phyloP scores from a whole-genome alignment of 768 basidiomycete species.

The Amanita rubescens region DNA sequence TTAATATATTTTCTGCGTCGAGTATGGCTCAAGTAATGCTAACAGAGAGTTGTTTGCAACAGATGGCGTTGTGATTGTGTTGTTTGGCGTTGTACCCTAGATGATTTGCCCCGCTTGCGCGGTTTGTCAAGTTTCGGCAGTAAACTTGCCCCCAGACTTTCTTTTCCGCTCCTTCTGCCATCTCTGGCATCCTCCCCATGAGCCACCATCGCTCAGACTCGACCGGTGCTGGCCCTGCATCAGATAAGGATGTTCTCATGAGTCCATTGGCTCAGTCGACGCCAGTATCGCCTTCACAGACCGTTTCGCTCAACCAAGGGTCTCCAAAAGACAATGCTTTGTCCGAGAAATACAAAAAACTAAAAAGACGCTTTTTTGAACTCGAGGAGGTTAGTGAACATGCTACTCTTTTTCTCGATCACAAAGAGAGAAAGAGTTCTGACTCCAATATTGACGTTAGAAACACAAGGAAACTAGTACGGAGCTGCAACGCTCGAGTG shows the following conservation, averaged over 20 bases:
- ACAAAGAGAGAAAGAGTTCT: constrained; percentile 20
- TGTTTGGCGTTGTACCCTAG: constrained; percentile 32
- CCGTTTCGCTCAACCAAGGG: constrained; percentile 16
- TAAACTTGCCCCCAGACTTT: constrained; percentile 19
- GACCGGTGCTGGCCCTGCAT: constrained; percentile 29
- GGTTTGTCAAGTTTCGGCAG: constrained; percentile 26
- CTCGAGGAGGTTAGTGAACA: constrained; percentile 56
- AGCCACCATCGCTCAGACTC: constrained; percentile 19
- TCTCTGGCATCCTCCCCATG: constrained; percentile 15
- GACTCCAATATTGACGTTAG: constrained; percentile 30
- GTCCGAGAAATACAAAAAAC: constrained; percentile 52
- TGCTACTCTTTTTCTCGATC: constrained; percentile 18
- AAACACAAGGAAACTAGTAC: constrained; percentile 51
- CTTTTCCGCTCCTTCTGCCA: constrained; percentile 21
- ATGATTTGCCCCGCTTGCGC: constrained; percentile 27
- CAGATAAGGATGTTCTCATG: constrained; percentile 47
- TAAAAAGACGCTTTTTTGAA: constrained; percentile 61
- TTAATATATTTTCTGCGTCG: neutral
- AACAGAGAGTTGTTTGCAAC: constrained; percentile 28
- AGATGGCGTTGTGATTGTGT: constrained; percentile 33
- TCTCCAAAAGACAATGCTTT: constrained; percentile 32
- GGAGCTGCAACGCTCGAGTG: constrained; percentile 52
- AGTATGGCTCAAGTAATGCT: too few species aligned
- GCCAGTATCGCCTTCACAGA: constrained; percentile 20
- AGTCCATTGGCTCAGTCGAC: constrained; percentile 36